Evolutionary conservation across 306 rosid genomes (phyloP).

Genomic region (Vachellia collinsii): DNA sequence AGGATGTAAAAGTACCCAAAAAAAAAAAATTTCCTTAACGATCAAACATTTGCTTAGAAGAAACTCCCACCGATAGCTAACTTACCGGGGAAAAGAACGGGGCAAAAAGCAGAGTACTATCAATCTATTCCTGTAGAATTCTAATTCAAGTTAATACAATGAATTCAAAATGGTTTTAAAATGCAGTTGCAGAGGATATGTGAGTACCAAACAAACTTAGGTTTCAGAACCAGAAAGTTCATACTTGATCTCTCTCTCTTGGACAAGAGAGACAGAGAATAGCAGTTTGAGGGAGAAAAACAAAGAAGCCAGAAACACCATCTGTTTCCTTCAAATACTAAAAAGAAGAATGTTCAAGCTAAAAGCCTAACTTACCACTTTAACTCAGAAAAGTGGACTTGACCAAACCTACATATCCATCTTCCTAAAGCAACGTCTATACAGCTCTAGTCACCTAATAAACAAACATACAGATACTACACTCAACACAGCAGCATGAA

Average conservation of each 20-base stretch:
- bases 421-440: conserved; percentile 1
- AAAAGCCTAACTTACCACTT: conserved; percentile 2
- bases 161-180: background rate
- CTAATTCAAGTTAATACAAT: background rate
- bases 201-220: conserved; percentile 1
- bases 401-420: background rate
- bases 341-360: background rate
- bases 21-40: background rate
- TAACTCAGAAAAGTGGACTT: conserved; percentile 5
- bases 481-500: background rate
- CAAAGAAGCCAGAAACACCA: background rate
- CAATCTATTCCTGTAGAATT: background rate
- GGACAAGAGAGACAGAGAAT: background rate
- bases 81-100: background rate
- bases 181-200: conserved; percentile 19
- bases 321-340: background rate
- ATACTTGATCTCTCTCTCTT: background rate
- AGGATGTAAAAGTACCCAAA: background rate
- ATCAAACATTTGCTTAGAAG: background rate
- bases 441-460: background rate
- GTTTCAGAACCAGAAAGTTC: conserved; percentile 8
- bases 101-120: background rate
- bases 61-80: background rate
- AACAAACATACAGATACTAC: background rate
- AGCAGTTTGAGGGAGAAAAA: background rate